Evolutionary conservation across 2,329 filamentous ascomycete species (phyloP), one percentile per base, ranked within the genome.

Genomic region (Cordyceps cicadae): DNA sequence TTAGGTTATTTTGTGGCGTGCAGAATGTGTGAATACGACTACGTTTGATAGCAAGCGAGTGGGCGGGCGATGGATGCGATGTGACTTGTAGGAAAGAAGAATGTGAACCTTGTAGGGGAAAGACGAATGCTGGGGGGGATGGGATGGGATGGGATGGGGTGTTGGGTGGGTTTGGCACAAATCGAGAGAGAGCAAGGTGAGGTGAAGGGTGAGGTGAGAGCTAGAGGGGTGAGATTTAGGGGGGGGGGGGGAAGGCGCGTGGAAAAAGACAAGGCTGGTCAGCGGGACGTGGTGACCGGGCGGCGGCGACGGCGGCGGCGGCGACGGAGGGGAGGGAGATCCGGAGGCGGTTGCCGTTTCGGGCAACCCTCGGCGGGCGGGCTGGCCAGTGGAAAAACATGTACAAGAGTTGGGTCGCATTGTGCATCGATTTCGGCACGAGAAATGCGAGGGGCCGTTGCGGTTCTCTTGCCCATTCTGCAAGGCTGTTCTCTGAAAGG

Each of bases 251-350:
- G n/a, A n/a, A n/a, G n/a, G n/a, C n/a, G n/a, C n/a, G n/a, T n/a
- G n/a, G n/a, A n/a, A n/a, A n/a, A n/a, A n/a, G n/a, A 51, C 53
- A 49, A 53, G 56, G 56, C 56, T 59, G 56, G 56, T 53, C 56
- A 52, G 56, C 56, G 24, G 24, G 26, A 17, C 5, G 41, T 34
- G 26, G 5, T 14, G 21, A 17, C 39, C 39, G 39, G 39, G 3
- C 39, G 39, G 39, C 14, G 15, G 39, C 11, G 37, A 12, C 37
- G 15, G n/a, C 37, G 15, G n/a, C 17, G 55, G 37, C 32, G 34
- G 55, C 32, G 34, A 26, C 6, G 45, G 21, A 19, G 29, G 54
- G n/a, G 14, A 12, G 17, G 14, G 54, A 34, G 29, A 37, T 37
- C 34, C 34, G 34, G 34, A 37, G 8, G 8, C 34, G 34, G 34